Base-by-base conservation (phyloP, 345 rosid genomes). In the Salix suchowensis region DNA sequence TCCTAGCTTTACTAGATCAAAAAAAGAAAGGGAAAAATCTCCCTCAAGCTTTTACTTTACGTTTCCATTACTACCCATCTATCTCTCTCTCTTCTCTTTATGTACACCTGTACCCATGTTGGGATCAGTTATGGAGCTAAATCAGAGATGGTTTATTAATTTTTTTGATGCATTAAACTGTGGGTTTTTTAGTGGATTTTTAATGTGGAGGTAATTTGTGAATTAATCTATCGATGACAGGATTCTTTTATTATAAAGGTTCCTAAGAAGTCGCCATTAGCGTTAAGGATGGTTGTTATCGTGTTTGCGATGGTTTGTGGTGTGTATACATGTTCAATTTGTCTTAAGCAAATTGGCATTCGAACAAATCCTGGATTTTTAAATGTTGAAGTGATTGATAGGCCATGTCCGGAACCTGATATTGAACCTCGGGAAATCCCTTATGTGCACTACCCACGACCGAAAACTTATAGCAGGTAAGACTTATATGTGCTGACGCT, bases 401-500 rank as follows among this genome's bases (percentile, higher is more conserved):
- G 83, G 70, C 91, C 88, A 0, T 96, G 99, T 77, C 94, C 90
- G 1, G 89, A 91, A 80, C 98, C 94, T 76, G 79, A 83, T 52
- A 86, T 91, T 23, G 88, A 91, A 62, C 99, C 97, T 26, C 91
- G 95, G 98, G 98, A 96, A 70, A 91, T 94, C 55, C 97, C 97
- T 32, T 94, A 88, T 75, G 86, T 92, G 69, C 99, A 96, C 83
- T 91, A 91, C 71, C 97, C 99, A 4, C 86, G 83, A 68, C 97
- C 98, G 15, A 82, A 83, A 82, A 91, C 95, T 19, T 96, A 82
- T 78, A 91, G 81, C 87, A 91, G 98, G 99, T 91, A 78, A 76
- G 74, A 46, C 61, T 65, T 52, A 61, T 65, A 44, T 37, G 5
- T 32, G 9, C 66, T 39, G 71, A 46, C 54, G 34, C 70, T 44